Base-by-base conservation (phyloP, 768 basidiomycete species). In the Leccinum boreale region DNA sequence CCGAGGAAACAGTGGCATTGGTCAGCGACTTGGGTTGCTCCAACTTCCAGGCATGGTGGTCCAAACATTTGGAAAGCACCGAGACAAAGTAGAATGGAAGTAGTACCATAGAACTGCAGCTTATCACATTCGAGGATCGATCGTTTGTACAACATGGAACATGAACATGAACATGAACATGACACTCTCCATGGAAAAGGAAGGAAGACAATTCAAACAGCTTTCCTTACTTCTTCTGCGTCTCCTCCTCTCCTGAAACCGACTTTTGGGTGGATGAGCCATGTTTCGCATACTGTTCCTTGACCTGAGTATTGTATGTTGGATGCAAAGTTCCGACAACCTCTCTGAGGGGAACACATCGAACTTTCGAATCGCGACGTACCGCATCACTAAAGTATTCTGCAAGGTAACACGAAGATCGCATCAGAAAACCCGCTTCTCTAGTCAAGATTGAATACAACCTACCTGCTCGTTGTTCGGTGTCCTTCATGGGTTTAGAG, bases 11-110 rank as follows among this genome's bases (percentile, higher is more conserved):
- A n/a, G 85, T 88, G 55, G 78, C 79, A 52, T 70, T 97, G 24
- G 63, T 86, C 23, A 82, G 83, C 48, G 76, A 78, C n/a, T 75
- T 90, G 39, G 82, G 79, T 5, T 79, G 85, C 52, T 81, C 81
- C 3, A 72, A 83, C 24, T 97, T 98, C 67, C 90, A 87, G 68
- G 83, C 86, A 60, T 96, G 94, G 93, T 97, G 93, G 92, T 73
- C 72, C 17, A 78, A 67, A 15, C 74, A 85, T 63, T 65, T 89
- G 63, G 66, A 55, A 11, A 50, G 55, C 23, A 39, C 42, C 6
- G 39, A 58, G 33, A 24, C 47, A 45, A 57, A 60, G 49, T 73
- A 65, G 50, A 58, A 48, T 12, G 28, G 15, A 9, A 8, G 35
- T 33, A 26, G 4, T 42, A 4, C 9, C 9, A n/a, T n/a, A 39